These are phyloP conservation scores for Novymonas esmeraldas DNA, from an alignment of 208 protist genomes.

Conservation along the genomic window DNA sequence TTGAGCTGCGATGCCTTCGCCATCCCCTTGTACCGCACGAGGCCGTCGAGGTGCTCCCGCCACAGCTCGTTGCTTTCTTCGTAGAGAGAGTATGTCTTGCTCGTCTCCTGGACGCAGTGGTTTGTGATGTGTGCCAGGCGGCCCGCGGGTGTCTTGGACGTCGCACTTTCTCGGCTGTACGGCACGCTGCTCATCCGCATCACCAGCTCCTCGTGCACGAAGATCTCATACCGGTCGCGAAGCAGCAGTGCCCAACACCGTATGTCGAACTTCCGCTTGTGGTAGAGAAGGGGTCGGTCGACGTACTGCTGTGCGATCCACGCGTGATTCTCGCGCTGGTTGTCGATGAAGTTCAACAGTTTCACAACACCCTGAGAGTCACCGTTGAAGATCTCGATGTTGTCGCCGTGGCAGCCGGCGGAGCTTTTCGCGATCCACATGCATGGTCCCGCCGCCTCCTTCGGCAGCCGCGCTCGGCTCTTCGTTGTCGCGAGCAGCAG, in stretches of 20 bases:
- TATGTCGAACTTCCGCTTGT: conserved; percentile 91
- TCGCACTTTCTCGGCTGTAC: conserved; percentile 55
- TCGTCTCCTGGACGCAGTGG: conserved; percentile 85
- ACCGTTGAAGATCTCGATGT: conserved; percentile 76
- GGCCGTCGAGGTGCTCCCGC: conserved; percentile 76
- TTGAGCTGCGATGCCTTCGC: conserved; percentile 32
- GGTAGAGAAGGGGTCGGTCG: conserved; percentile 80
- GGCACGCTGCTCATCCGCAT: conserved; percentile 83
- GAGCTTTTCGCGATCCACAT: conserved; percentile 87
- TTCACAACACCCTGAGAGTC: conserved; percentile 43
- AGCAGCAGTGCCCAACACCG: conserved; percentile 79
- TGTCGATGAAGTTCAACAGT: conserved; percentile 51
- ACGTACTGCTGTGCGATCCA: conserved; percentile 91
- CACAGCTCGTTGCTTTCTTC: conserved; percentile 86
- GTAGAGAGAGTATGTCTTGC: conserved; percentile 58
- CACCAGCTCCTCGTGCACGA: conserved; percentile 74
- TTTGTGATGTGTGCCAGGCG: conserved; percentile 85
- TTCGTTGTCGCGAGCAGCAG: conserved; percentile 38
- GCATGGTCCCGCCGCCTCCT: conserved; percentile 3
- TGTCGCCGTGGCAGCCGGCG: conserved; percentile 74
- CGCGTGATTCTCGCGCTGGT: conserved; percentile 21
- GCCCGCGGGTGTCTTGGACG: conserved; percentile 41
- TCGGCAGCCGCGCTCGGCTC: not conserved
- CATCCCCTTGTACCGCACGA: conserved; percentile 68
- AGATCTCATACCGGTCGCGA: conserved; percentile 66